Evolutionary conservation across 2,329 filamentous ascomycete genomes (phyloP), one percentile per base, ranked within the genome.

Genomic region (Penicillium sp.): DNA sequence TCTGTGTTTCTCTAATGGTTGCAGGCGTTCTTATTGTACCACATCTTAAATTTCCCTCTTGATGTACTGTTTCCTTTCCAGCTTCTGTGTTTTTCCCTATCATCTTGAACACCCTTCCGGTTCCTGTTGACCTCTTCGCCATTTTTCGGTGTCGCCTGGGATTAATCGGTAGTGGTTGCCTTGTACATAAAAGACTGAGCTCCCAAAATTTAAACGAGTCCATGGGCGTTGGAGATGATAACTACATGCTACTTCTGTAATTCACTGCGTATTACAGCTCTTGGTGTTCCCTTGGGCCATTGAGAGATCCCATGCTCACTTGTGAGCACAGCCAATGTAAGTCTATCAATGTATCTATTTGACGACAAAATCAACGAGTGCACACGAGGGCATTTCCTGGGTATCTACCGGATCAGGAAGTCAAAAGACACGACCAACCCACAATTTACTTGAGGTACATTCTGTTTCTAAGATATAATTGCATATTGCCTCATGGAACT

Each of bases 141-240:
- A 55, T 50, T 56, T 53, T 60, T 58, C 59, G 61, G 58, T 60
- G 56, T 61, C 42, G 51, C 55, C 53, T 61, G 60, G 58, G 56
- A 61, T 55, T 55, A 51, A 61, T 67, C 56, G 59, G 53, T 56
- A 56, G 62, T 58, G 60, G 61, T 64, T 63, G 62, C 64, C 58
- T 66, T 73, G 71, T 72, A 73, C 62, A 72, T 72, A 72, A 64
- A 64, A 65, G 61, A 63, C 65, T 60, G 58, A 67, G 61, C 51
- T 51, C 51, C 51, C 48, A 66, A 69, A 67, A 67, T 61, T 54
- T 36, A n/a, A n/a, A n/a, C 47, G 57, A 53, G 57, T 58, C 53
- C 47, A 42, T 61, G 38, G 54, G 53, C 43, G 53, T 61, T 49
- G 58, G 57, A 57, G 61, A 55, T 52, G 40, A 43, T 51, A 30